A percentile compares a stretch with the other conserved stretches of the same genome.
phyloP scores from a whole-genome alignment of 2,329 filamentous ascomycete species.

The Fusarium multiceps region DNA sequence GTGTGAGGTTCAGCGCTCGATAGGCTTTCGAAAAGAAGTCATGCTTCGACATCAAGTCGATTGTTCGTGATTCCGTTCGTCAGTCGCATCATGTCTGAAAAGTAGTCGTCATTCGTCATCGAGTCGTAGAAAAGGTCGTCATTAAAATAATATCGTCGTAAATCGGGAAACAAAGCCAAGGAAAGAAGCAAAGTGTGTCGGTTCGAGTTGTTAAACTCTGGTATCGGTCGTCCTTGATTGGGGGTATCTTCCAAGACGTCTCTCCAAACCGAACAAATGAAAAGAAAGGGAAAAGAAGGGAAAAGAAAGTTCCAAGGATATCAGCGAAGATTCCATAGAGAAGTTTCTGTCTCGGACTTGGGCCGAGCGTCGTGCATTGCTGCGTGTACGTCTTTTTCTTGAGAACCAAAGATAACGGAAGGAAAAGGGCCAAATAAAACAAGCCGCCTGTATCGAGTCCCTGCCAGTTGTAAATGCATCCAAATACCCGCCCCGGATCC shows the following conservation, averaged over 20 bases:
- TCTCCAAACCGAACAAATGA: conserved; percentile 46
- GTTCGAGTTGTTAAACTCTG: conserved; percentile 25
- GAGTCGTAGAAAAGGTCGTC: conserved; percentile 57
- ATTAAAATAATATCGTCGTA: conserved; percentile 54
- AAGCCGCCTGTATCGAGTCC: conserved; percentile 60
- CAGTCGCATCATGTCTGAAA: conserved; percentile 49
- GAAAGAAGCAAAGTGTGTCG: conserved; percentile 54
- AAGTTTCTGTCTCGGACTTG: conserved; percentile 60
- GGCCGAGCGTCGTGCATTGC: conserved; percentile 69
- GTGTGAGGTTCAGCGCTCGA: conserved; percentile 42
- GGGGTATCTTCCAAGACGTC: conserved; percentile 45
- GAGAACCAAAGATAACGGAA: conserved; percentile 48
- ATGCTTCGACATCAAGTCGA: conserved; percentile 51
- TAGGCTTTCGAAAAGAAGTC: conserved; percentile 46
- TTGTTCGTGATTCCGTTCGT: conserved; percentile 45
- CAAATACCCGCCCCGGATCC: conserved; percentile 63
- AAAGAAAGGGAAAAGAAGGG: conserved; percentile 30
- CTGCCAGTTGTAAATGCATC: conserved; percentile 66
- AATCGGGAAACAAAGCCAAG: conserved; percentile 55
- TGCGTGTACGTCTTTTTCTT: conserved; percentile 70
- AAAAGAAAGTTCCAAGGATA: conserved; percentile 44
- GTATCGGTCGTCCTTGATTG: conserved; percentile 25
- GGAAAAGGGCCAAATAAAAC: conserved; percentile 50
- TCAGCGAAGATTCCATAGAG: conserved; percentile 55
- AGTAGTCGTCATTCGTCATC: conserved; percentile 53